Evolutionary conservation across 2,329 filamentous ascomycete species (phyloP), one percentile per base, ranked within the genome.

Genomic region (Fusarium floridanum): DNA sequence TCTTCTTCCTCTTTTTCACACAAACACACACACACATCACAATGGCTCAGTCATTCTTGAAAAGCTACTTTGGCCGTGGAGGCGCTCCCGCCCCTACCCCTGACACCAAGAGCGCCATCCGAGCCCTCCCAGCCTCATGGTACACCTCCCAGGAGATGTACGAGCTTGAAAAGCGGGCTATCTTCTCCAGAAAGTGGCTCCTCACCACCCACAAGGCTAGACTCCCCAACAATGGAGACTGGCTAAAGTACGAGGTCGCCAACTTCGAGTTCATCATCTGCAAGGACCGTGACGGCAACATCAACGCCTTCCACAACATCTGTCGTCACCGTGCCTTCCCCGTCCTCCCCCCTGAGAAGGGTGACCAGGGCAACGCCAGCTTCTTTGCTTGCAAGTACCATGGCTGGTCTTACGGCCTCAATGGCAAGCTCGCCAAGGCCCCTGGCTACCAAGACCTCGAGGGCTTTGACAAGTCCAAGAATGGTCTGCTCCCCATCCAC

Each of bases 241-340:
- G 88, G 81, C 83, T 90, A 32, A 85, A 86, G 22, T 91, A 86
- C 70, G 84, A 87, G 14, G 80, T 90, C 6, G 88, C 89, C 8
- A 89, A 86, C 14, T 91, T 87, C 80, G 83, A 88, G 27, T 88
- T 91, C 78, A 81, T 91, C 74, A 79, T 91, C 12, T 82, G 85
- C 62, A 81, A 81, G 17, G 88, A 90, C 76, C 84, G 86, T 29
- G 81, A 86, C 10, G 86, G 85, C 11, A 84, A 85, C 7, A 86
- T 91, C 80, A 87, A 89, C 67, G 89, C 85, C 17, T 91, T 91
- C 78, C 90, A 91, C 82, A 91, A 92, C 76, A 84, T 91, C 39
- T 91, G 90, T 80, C 83, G 90, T 2, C 90, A 91, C 78, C 85
- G 90, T 8, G 90, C 90, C 24, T 92, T 88, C 76, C 88, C 89